Conservation (phyloP, 2,329 filamentous ascomycete species). For the Fusarium sp. region DNA sequence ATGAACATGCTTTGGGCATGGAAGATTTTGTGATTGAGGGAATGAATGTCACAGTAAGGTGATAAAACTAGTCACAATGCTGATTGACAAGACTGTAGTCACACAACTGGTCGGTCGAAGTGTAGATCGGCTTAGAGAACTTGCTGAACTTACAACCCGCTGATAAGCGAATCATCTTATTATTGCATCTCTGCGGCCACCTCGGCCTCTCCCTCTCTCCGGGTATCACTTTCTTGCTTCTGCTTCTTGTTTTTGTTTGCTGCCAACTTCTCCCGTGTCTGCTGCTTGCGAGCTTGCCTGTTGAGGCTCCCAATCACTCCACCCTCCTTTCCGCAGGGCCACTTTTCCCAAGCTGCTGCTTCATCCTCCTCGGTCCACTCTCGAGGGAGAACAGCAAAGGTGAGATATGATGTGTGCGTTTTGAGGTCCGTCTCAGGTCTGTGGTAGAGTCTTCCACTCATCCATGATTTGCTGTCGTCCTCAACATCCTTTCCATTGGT, state of each 20-base stretch:
- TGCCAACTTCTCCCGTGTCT: conserved; percentile 67
- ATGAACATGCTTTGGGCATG: conserved; percentile 1
- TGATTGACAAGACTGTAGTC: not conserved
- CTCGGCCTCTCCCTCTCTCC: conserved; percentile 33
- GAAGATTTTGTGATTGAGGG: conserved; percentile 12
- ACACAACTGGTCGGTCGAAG: conserved; percentile 1
- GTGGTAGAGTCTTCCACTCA: conserved; percentile 83
- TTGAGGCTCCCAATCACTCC: conserved; percentile 67
- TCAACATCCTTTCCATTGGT: conserved; percentile 44
- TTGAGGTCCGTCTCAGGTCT: conserved; percentile 90
- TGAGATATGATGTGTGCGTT: conserved; percentile 96
- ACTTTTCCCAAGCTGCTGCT: conserved; percentile 71
- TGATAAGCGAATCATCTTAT: conserved; percentile 13
- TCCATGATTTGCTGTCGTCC: conserved; percentile 68
- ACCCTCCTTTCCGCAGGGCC: conserved; percentile 70
- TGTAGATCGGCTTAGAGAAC: conserved; percentile 1
- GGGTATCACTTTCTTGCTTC: conserved; percentile 48
- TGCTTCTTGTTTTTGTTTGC: conserved; percentile 61
- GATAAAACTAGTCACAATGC: conserved; percentile 12
- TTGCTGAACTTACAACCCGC: conserved; percentile 14
- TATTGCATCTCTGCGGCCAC: conserved; percentile 37
- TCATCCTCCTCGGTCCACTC: conserved; percentile 90
- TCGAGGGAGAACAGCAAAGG: conserved; percentile 90
- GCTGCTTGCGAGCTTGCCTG: conserved; percentile 67
- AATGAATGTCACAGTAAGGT: conserved; percentile 13